A percentile compares a stretch with the other conserved stretches of the same genome.
phyloP scores from a whole-genome alignment of 108 stramenopile genomes.

The Nitzschia sp. region DNA sequence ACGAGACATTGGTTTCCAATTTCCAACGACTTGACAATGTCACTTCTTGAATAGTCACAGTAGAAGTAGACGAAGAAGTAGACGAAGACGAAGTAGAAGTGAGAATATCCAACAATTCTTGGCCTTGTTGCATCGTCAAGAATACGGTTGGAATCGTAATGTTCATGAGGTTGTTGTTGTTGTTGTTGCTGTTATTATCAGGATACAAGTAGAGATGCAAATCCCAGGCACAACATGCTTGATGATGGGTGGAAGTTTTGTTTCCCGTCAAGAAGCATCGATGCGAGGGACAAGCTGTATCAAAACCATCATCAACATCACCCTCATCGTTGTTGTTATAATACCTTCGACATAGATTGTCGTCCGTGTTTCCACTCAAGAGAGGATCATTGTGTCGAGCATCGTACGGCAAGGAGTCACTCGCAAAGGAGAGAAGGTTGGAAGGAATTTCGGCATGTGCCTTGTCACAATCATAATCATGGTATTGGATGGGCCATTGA shows the following conservation, averaged over 20 bases:
- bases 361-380: slow-evolving; percentile 49
- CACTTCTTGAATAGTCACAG: background rate
- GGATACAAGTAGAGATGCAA: slow-evolving; percentile 53
- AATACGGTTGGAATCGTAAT: slow-evolving; percentile 58
- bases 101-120: slow-evolving; percentile 27
- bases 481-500: slow-evolving; percentile 28
- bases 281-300: slow-evolving; percentile 55
- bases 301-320: too few relatives aligned
- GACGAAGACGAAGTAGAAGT: background rate
- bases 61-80: too few relatives aligned
- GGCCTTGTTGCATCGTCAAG: slow-evolving; percentile 69
- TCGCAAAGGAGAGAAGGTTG: slow-evolving; percentile 38
- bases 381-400: slow-evolving; percentile 49
- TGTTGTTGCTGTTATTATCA: slow-evolving; percentile 35
- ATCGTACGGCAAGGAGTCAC: slow-evolving; percentile 63
- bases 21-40: slow-evolving; percentile 30
- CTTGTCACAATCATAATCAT: slow-evolving; percentile 82
- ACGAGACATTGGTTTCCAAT: slow-evolving; percentile 48
- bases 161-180: slow-evolving; percentile 16
- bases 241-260: slow-evolving; percentile 1
- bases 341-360: slow-evolving; percentile 53
- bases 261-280: slow-evolving; percentile 71
- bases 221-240: slow-evolving; percentile 92
- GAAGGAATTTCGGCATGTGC: slow-evolving; percentile 54
- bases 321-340: too few relatives aligned